A percentile compares a stretch with the other conserved stretches of the same genome.
Conservation (phyloP, 2,329 filamentous ascomycete genomes). For the Nectriaceae sp. region DNA sequence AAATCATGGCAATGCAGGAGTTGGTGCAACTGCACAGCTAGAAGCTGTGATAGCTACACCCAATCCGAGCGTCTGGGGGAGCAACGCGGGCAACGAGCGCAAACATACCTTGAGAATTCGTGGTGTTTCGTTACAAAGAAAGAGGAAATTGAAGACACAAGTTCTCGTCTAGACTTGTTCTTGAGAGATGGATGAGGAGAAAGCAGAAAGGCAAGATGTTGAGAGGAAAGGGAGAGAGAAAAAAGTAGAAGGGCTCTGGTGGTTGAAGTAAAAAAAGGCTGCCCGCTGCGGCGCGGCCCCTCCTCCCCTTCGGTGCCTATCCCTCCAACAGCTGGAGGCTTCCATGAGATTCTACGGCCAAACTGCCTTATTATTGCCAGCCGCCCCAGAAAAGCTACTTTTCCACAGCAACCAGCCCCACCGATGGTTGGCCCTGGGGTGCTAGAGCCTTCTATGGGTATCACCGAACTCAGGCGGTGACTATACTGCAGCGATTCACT, state of each 20-base stretch:
- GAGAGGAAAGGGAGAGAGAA: constrained; percentile 22
- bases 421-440: constrained; percentile 22
- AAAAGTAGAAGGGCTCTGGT: constrained; percentile 20
- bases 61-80: too few species aligned
- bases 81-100: too few species aligned
- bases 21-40: too few species aligned
- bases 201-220: constrained; percentile 2
- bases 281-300: constrained; percentile 23
- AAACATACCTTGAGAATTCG: too few species aligned
- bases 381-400: neutral
- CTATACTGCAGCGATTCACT: too few species aligned
- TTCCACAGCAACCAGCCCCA: constrained; percentile 1
- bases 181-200: too few species aligned
- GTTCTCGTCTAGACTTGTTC: too few species aligned
- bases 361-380: constrained; percentile 13
- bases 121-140: too few species aligned
- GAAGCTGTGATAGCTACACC: too few species aligned
- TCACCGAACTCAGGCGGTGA: constrained; percentile 1
- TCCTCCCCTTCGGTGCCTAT: constrained; percentile 31
- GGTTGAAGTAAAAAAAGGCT: constrained; percentile 40
- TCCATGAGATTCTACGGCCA: constrained; percentile 49
- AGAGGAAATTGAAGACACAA: too few species aligned
- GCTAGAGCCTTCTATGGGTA: constrained; percentile 25
- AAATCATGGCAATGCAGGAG: too few species aligned
- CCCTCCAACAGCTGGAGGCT: constrained; percentile 30